Conservation (phyloP, 768 basidiomycete genomes). For the Mycena filopes region DNA sequence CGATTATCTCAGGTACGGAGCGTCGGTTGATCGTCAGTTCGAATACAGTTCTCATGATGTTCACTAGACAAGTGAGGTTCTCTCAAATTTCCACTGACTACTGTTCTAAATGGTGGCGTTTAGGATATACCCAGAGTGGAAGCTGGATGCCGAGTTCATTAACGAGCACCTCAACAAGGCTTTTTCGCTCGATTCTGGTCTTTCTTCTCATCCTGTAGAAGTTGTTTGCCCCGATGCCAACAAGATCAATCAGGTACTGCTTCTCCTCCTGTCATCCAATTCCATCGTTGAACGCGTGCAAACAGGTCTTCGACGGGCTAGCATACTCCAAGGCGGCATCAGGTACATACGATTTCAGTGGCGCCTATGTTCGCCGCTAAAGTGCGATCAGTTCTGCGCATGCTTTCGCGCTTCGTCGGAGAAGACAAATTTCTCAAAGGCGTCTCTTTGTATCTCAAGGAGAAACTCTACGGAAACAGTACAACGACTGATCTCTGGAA, state of each 20-base stretch:
- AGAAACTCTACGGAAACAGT: constrained; percentile 72
- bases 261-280: neutral
- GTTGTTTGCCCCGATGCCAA: constrained; percentile 72
- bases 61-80: constrained; percentile 10
- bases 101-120: constrained; percentile 2
- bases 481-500: constrained; percentile 74
- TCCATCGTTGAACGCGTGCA: neutral
- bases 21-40: constrained; percentile 24
- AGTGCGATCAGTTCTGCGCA: constrained; percentile 63
- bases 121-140: constrained; percentile 71
- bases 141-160: constrained; percentile 69
- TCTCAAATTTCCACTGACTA: neutral
- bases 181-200: constrained; percentile 68
- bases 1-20: constrained; percentile 63
- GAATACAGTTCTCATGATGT: constrained; percentile 3
- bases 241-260: constrained; percentile 60
- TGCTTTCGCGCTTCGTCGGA: constrained; percentile 74
- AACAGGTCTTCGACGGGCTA: constrained; percentile 74
- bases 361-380: neutral
- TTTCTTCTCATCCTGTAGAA: constrained; percentile 78
- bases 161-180: constrained; percentile 64
- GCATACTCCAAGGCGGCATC: constrained; percentile 71
- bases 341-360: constrained; percentile 43
- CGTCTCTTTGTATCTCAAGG: constrained; percentile 78
- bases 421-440: constrained; percentile 74